Percentiles rank a stretch among this genome's conserved stretches.
Evolutionary conservation across 2,329 filamentous ascomycete species (phyloP).

Genomic region (Pyrenophora seminiperda): DNA sequence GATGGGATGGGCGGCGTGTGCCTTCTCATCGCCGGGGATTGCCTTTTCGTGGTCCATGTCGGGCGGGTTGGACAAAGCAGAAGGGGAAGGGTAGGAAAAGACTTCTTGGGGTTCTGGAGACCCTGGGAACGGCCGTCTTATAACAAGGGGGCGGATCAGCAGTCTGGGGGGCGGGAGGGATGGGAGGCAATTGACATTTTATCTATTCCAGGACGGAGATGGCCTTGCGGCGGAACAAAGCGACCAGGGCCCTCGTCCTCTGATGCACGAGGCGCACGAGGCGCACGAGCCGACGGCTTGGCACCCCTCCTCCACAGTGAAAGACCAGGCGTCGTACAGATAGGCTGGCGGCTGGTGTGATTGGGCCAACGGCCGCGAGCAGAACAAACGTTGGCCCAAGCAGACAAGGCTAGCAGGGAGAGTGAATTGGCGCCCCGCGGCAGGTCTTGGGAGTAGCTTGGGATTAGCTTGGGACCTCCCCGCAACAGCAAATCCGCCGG

Average conservation of each 20-base stretch:
- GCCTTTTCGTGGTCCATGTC: constrained; percentile 38
- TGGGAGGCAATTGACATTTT: constrained; percentile 30
- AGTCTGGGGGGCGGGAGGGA: constrained; percentile 23
- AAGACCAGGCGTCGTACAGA: constrained; percentile 20
- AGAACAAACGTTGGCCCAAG: constrained; percentile 25
- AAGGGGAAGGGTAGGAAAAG: constrained; percentile 10
- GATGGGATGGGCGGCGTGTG: constrained; percentile 18
- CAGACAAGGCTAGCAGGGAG: constrained; percentile 16
- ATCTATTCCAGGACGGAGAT: constrained; percentile 22
- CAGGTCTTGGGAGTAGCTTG: constrained; percentile 21
- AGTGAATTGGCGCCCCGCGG: constrained; percentile 20
- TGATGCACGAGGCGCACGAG: constrained; percentile 15
- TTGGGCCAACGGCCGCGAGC: constrained; percentile 24
- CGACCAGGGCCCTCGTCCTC: constrained; percentile 30
- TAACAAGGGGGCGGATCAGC: constrained; percentile 35
- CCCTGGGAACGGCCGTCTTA: constrained; percentile 26
- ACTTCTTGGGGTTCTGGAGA: constrained; percentile 8
- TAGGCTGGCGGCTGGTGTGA: constrained; percentile 21
- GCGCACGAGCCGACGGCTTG: constrained; percentile 30
- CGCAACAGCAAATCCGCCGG: constrained; percentile 55
- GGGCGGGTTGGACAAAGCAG: constrained; percentile 21
- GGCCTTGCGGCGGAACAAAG: constrained; percentile 27
- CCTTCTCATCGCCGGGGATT: constrained; percentile 37
- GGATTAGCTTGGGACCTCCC: constrained; percentile 29
- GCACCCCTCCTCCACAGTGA: constrained; percentile 23